These are phyloP conservation scores for Trichoderma sp. DNA, from an alignment of 2,329 filamentous ascomycete species.

Conservation along the genomic window DNA sequence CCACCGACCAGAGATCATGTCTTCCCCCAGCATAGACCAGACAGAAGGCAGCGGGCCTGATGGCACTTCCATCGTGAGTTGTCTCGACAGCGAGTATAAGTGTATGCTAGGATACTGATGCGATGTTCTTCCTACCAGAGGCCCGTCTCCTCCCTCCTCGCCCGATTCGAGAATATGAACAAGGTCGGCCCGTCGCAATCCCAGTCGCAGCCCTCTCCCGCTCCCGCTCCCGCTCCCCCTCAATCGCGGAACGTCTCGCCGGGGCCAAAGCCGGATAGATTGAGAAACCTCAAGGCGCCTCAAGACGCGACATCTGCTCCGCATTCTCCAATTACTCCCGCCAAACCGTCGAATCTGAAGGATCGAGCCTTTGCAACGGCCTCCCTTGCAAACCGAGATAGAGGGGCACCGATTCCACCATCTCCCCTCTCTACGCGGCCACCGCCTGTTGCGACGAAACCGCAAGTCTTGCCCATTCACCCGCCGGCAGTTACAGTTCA, in stretches of 20 bases:
- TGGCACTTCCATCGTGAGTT: constrained; percentile 69
- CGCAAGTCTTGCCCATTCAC: constrained; percentile 28
- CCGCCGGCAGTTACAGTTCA: constrained; percentile 66
- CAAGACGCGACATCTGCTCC: constrained; percentile 30
- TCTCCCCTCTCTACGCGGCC: constrained; percentile 28
- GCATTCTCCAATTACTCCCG: constrained; percentile 10
- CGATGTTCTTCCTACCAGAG: constrained; percentile 47
- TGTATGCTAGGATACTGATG: not conserved
- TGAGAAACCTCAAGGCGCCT: constrained; percentile 40
- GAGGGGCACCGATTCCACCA: constrained; percentile 24
- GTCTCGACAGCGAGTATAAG: not conserved
- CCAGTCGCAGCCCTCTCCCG: constrained; percentile 23
- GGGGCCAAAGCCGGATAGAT: constrained; percentile 42
- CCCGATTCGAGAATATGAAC: constrained; percentile 74
- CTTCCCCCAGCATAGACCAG: constrained; percentile 31
- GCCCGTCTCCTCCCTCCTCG: constrained; percentile 76
- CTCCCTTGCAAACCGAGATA: constrained; percentile 24
- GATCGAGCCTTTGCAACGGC: constrained; percentile 14
- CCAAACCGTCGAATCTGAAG: constrained; percentile 24
- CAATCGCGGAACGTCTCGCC: constrained; percentile 37
- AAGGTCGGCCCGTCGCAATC: constrained; percentile 22
- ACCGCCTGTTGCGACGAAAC: constrained; percentile 24
- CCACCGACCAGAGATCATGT: constrained; percentile 30
- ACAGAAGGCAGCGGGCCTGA: constrained; percentile 58
- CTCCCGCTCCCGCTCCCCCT: constrained; percentile 18